These are phyloP conservation scores for Lipomyces oligophaga DNA, from an alignment of 805 yeast genomes.

Conservation along the genomic window DNA sequence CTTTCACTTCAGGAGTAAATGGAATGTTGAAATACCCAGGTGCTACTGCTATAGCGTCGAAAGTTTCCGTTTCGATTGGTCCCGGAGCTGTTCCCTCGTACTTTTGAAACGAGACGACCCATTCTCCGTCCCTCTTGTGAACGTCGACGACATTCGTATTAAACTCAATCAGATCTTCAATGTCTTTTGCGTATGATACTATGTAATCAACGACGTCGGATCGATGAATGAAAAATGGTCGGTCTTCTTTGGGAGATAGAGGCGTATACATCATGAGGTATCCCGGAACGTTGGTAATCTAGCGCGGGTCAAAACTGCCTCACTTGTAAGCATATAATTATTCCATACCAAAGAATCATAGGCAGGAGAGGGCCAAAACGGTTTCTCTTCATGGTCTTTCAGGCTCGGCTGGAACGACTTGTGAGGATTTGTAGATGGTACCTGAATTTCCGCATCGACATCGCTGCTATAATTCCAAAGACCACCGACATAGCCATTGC, in stretches of 20 bases:
- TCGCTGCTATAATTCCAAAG: slow-evolving; percentile 61
- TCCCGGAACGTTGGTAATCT: slow-evolving; percentile 60
- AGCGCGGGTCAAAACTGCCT: neutral
- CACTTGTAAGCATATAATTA: neutral
- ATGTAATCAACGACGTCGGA: slow-evolving; percentile 60
- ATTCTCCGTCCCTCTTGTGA: slow-evolving; percentile 37
- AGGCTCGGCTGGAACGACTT: slow-evolving; percentile 27
- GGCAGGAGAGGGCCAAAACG: slow-evolving; percentile 52
- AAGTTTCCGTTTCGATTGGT: slow-evolving; percentile 30
- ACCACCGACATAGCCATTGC: slow-evolving; percentile 64
- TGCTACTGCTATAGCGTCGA: slow-evolving; percentile 62
- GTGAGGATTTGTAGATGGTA: slow-evolving; percentile 38
- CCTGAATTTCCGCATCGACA: slow-evolving; percentile 32
- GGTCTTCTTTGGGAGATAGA: slow-evolving; percentile 42
- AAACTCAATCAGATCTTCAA: slow-evolving; percentile 44
- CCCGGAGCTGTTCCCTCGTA: neutral
- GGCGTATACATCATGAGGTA: slow-evolving; percentile 63
- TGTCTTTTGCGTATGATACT: slow-evolving; percentile 48
- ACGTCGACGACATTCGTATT: slow-evolving; percentile 49
- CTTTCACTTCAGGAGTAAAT: slow-evolving; percentile 52
- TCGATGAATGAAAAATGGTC: slow-evolving; percentile 57
- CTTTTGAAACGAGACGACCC: slow-evolving; percentile 42
- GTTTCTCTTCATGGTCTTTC: slow-evolving; percentile 27
- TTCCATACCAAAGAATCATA: slow-evolving; percentile 51
- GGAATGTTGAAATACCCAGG: slow-evolving; percentile 66